Conservation (phyloP, 805 yeast genomes). For the Metschnikowia bowlesiae region DNA sequence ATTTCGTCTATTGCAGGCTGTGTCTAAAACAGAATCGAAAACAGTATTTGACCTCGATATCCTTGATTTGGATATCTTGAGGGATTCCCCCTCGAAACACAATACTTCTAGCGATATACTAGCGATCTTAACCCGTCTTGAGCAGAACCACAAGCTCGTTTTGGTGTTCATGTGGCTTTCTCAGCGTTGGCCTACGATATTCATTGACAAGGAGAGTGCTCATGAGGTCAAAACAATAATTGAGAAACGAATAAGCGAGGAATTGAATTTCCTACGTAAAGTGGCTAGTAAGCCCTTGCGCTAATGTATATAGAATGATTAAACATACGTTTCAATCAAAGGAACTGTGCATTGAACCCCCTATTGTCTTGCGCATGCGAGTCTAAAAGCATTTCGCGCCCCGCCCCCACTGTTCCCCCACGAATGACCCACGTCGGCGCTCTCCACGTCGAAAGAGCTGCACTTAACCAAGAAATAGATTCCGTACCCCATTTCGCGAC, state of each 20-base stretch:
- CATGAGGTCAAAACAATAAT: conserved; percentile 61
- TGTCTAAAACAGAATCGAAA: conserved; percentile 50
- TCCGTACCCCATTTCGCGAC: not conserved
- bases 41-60: conserved; percentile 51
- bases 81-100: conserved; percentile 17
- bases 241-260: conserved; percentile 56
- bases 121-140: conserved; percentile 37
- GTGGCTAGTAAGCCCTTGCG: conserved; percentile 2
- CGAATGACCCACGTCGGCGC: not conserved
- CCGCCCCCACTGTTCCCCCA: conserved; percentile 6
- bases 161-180: conserved; percentile 79
- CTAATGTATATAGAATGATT: not conserved
- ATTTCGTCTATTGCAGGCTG: conserved; percentile 44
- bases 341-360: not conserved
- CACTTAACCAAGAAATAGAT: not conserved
- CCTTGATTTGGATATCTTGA: conserved; percentile 24
- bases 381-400: not conserved
- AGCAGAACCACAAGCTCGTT: conserved; percentile 62
- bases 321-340: too few species aligned
- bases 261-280: conserved; percentile 27
- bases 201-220: conserved; percentile 75
- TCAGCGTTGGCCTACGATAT: conserved; percentile 78
- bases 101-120: conserved; percentile 20
- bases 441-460: not conserved
- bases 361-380: not conserved